Conservation (phyloP, 371 early-diverging fungal genomes). For the Capillidium rhysosporum region DNA sequence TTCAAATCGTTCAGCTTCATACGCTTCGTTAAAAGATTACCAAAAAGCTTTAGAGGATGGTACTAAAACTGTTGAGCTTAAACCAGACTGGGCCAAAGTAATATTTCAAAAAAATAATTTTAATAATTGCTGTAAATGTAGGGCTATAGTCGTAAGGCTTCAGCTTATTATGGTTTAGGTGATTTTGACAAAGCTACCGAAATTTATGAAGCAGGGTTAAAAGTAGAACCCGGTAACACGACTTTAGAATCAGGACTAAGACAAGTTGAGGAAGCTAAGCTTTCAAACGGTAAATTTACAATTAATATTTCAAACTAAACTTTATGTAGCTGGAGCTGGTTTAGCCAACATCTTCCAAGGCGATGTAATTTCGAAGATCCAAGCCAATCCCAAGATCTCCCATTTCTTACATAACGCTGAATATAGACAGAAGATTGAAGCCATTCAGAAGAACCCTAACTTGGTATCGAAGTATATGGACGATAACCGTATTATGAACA, state of each 20-base stretch:
- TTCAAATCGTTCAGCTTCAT: slow-evolving; percentile 73
- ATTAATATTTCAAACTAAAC: background rate
- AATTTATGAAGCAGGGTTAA: slow-evolving; percentile 51
- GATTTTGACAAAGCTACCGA: slow-evolving; percentile 38
- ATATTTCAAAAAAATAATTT: background rate
- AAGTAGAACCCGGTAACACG: slow-evolving; percentile 52
- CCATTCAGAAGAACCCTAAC: slow-evolving; percentile 40
- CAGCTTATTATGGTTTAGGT: slow-evolving; percentile 54
- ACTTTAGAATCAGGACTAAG: slow-evolving; percentile 40
- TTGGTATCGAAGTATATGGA: slow-evolving; percentile 21
- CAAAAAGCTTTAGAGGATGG: slow-evolving; percentile 60
- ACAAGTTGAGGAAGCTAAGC: slow-evolving; percentile 32
- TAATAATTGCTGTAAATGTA: slow-evolving; percentile 3
- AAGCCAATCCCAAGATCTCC: slow-evolving; percentile 50
- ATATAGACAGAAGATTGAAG: slow-evolving; percentile 36
- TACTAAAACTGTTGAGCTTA: slow-evolving; percentile 52
- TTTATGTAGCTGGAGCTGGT: background rate
- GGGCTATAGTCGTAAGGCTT: slow-evolving; percentile 72
- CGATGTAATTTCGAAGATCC: slow-evolving; percentile 47
- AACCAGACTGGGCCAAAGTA: slow-evolving; percentile 67
- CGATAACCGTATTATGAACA: slow-evolving; percentile 50
- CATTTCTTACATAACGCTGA: slow-evolving; percentile 47
- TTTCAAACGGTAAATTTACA: background rate
- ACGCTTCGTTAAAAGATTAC: slow-evolving; percentile 48
- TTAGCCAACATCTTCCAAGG: slow-evolving; percentile 24